These are phyloP conservation scores for Neurospora cerealis DNA, from an alignment of 495 filamentous ascomycete species.

Conservation along the genomic window DNA sequence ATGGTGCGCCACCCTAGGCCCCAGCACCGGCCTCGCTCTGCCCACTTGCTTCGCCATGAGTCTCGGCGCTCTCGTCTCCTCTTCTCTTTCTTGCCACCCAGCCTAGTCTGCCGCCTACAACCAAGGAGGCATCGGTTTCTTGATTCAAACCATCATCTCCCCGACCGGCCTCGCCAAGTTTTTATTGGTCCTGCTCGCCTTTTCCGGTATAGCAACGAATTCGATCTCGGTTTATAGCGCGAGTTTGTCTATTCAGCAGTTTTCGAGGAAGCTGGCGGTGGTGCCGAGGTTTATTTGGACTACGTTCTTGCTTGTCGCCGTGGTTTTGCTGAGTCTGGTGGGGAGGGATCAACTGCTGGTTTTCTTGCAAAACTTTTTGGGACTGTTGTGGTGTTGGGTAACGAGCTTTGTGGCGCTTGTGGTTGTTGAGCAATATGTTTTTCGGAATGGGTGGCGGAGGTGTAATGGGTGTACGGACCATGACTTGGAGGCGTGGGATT, in stretches of 20 bases:
- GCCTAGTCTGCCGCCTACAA: slow-evolving; percentile 38
- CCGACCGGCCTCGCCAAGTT: slow-evolving; percentile 51
- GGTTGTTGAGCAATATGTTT: slow-evolving; percentile 49
- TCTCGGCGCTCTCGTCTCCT: slow-evolving; percentile 43
- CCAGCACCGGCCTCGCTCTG: slow-evolving; percentile 36
- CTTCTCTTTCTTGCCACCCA: slow-evolving; percentile 37
- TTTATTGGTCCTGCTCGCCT: slow-evolving; percentile 43
- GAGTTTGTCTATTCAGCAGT: slow-evolving; percentile 34
- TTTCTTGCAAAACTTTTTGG: slow-evolving; percentile 45
- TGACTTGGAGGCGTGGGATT: slow-evolving; percentile 42
- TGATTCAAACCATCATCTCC: slow-evolving; percentile 44
- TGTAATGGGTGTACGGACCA: slow-evolving; percentile 21
- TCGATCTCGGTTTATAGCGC: slow-evolving; percentile 41
- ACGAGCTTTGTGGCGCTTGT: slow-evolving; percentile 49
- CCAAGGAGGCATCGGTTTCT: slow-evolving; percentile 46
- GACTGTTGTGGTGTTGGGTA: slow-evolving; percentile 50
- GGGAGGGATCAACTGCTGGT: slow-evolving; percentile 33
- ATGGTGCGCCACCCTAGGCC: slow-evolving; percentile 41
- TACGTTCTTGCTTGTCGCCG: slow-evolving; percentile 30
- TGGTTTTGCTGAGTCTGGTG: slow-evolving; percentile 33
- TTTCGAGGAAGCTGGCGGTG: slow-evolving; percentile 22
- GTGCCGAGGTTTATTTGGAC: slow-evolving; percentile 42
- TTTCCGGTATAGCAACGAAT: slow-evolving; percentile 39
- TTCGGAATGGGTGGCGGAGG: slow-evolving; percentile 34
- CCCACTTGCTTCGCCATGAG: slow-evolving; percentile 49